Conservation (phyloP, 352 stramenopile genomes). For the Elongisporangium prolatum region DNA sequence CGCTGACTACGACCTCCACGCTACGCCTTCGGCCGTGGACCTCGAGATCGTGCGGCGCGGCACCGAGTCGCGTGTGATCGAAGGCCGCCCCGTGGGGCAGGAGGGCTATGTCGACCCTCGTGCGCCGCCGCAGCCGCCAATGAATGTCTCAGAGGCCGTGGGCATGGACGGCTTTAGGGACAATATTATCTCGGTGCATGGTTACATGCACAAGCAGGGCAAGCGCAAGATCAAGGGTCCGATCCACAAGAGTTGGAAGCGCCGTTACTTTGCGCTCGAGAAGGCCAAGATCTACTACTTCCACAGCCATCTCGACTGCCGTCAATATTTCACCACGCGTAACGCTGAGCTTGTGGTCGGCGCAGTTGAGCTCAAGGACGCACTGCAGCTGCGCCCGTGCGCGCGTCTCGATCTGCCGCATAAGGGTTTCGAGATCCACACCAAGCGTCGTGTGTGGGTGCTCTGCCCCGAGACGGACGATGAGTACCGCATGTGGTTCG, state of each 20-base stretch:
- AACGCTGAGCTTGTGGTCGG: slow-evolving; percentile 79
- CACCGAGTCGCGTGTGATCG: slow-evolving; percentile 34
- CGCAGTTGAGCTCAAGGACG: slow-evolving; percentile 80
- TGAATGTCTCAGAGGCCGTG: slow-evolving; percentile 73
- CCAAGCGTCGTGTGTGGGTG: slow-evolving; percentile 84
- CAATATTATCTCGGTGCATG: slow-evolving; percentile 88
- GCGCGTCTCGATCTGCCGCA: slow-evolving; percentile 75
- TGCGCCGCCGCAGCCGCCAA: slow-evolving; percentile 49
- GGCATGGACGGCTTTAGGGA: slow-evolving; percentile 46
- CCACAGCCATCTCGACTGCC: slow-evolving; percentile 79
- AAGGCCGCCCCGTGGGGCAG: slow-evolving; percentile 43
- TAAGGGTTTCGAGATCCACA: slow-evolving; percentile 80
- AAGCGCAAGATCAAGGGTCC: slow-evolving; percentile 85
- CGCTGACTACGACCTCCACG: slow-evolving; percentile 57
- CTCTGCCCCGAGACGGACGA: slow-evolving; percentile 82
- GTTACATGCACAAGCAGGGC: slow-evolving; percentile 88
- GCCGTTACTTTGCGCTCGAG: slow-evolving; percentile 82
- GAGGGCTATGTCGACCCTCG: slow-evolving; percentile 65
- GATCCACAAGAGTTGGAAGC: slow-evolving; percentile 86
- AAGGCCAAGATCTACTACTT: slow-evolving; percentile 90
- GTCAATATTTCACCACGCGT: slow-evolving; percentile 84
- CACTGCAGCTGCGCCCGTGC: slow-evolving; percentile 75
- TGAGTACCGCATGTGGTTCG: slow-evolving; percentile 86
- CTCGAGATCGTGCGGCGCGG: slow-evolving; percentile 43
- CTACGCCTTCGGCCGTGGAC: slow-evolving; percentile 43